Percentiles rank a stretch among this genome's conserved stretches.
phyloP scores from a whole-genome alignment of 2,329 filamentous ascomycete genomes.

The Sarocladium brachiariae region DNA sequence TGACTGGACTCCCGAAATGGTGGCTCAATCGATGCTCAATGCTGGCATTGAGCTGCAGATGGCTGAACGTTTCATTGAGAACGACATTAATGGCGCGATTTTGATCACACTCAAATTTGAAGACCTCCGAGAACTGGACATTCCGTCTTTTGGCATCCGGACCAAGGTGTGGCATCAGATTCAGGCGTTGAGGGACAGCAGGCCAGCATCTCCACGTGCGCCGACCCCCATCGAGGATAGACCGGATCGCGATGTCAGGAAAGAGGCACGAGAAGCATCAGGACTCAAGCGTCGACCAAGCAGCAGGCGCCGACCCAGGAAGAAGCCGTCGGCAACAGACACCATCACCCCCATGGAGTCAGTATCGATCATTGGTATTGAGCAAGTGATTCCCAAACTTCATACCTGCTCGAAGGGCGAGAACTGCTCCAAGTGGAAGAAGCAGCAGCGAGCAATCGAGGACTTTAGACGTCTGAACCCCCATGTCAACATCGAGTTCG shows the following conservation, averaged over 20 bases:
- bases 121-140: conserved; percentile 74
- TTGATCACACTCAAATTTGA: conserved; percentile 88
- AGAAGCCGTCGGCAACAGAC: conserved; percentile 46
- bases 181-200: conserved; percentile 56
- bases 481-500: conserved; percentile 39
- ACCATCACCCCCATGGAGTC: conserved; percentile 73
- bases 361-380: conserved; percentile 85
- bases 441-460: conserved; percentile 70
- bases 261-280: conserved; percentile 29
- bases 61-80: conserved; percentile 78
- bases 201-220: conserved; percentile 42
- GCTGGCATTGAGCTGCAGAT: conserved; percentile 70
- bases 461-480: conserved; percentile 72
- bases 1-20: conserved; percentile 67
- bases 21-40: conserved; percentile 81
- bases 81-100: conserved; percentile 87
- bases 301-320: conserved; percentile 32
- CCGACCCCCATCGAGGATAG: conserved; percentile 57
- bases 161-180: conserved; percentile 78
- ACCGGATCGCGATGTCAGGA: conserved; percentile 43
- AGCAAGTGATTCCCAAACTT: conserved; percentile 77
- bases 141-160: conserved; percentile 73
- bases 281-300: conserved; percentile 25
- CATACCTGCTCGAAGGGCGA: conserved; percentile 84
- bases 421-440: conserved; percentile 74